Conservation (phyloP, 257 asterid species). For the Apocynum venetum region DNA sequence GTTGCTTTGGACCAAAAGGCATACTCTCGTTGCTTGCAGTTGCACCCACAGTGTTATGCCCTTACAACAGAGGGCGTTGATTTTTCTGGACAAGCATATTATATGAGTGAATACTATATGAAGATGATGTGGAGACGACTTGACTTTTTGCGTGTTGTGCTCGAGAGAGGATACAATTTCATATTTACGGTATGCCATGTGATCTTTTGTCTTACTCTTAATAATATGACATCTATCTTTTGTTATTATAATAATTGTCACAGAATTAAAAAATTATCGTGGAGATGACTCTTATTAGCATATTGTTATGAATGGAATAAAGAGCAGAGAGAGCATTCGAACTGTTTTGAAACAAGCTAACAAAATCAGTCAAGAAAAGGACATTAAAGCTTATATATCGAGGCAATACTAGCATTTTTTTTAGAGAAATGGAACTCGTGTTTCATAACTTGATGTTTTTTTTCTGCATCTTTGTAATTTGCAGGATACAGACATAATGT, state of each 20-base stretch:
- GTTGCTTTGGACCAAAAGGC: conserved; percentile 49
- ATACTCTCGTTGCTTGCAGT: conserved; percentile 37
- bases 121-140: conserved; percentile 65
- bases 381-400: no score
- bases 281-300: no score
- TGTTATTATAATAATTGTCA: no score
- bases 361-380: no score
- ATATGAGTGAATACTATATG: conserved; percentile 45
- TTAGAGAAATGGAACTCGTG: no score
- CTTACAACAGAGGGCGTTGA: conserved; percentile 43
- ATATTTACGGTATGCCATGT: conserved; percentile 44
- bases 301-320: no score
- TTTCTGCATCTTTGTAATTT: background rate
- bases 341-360: no score
- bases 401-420: no score
- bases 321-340: no score
- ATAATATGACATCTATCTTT: no score
- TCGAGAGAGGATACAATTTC: conserved; percentile 47
- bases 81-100: conserved; percentile 47
- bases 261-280: no score
- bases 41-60: conserved; percentile 37
- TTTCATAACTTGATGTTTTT: no score
- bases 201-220: background rate
- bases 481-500: conserved; percentile 67
- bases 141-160: conserved; percentile 42